Evolutionary conservation across 345 rosid genomes (phyloP).

Genomic region (Brassica juncea): DNA sequence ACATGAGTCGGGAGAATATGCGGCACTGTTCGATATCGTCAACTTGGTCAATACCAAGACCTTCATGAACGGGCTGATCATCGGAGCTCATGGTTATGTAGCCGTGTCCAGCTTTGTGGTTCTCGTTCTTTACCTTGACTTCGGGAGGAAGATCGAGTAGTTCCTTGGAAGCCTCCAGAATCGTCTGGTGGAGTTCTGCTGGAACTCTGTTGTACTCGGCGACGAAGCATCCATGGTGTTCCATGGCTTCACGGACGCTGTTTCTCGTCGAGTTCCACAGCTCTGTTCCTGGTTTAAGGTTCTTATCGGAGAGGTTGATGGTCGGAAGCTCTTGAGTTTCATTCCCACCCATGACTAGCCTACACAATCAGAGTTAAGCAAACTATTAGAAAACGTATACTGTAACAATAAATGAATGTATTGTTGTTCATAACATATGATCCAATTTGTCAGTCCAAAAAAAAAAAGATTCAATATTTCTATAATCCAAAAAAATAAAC

Average conservation of each 20-base stretch:
- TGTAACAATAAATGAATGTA: not conserved
- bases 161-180: conserved; percentile 39
- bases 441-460: too few relatives aligned
- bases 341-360: conserved; percentile 10
- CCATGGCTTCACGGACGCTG: conserved; percentile 49
- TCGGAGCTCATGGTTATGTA: conserved; percentile 44
- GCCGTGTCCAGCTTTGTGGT: conserved; percentile 51
- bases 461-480: not conserved
- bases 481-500: not conserved
- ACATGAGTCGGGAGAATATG: conserved; percentile 49
- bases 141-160: conserved; percentile 54
- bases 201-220: conserved; percentile 43
- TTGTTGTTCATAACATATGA: not conserved
- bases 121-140: conserved; percentile 43
- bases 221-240: conserved; percentile 57
- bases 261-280: conserved; percentile 48
- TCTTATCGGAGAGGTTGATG: conserved; percentile 45
- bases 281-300: conserved; percentile 44
- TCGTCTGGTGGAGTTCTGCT: conserved; percentile 26
- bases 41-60: conserved; percentile 49
- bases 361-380: not conserved
- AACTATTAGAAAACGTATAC: not conserved
- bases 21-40: conserved; percentile 37
- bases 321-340: conserved; percentile 36
- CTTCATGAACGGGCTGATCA: conserved; percentile 49